Percentiles rank a stretch among this genome's conserved stretches.
phyloP scores from a whole-genome alignment of 371 early-diverging fungal species.

The Phascolomyces articulosus region DNA sequence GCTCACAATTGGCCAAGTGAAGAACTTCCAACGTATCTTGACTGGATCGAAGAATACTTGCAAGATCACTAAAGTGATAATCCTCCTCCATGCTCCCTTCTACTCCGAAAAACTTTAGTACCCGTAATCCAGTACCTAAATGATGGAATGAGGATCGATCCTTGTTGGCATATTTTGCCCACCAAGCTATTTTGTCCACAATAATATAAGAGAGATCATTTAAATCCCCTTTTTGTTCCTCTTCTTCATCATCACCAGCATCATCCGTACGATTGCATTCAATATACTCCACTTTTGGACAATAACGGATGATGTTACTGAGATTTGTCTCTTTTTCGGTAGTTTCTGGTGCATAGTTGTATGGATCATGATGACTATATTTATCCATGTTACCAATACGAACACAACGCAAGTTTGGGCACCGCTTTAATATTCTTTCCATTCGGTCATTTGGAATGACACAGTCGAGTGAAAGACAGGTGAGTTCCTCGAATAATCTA shows the following conservation, averaged over 20 bases:
- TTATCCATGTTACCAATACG: not conserved
- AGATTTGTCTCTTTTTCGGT: not conserved
- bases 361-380: too few relatives aligned
- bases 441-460: not conserved
- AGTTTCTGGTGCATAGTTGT: too few relatives aligned
- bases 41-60: not conserved
- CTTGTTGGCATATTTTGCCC: not conserved
- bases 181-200: too few relatives aligned
- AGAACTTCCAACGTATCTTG: not conserved
- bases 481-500: not conserved
- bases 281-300: not conserved
- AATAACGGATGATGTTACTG: not conserved
- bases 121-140: not conserved
- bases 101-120: not conserved
- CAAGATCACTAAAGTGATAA: not conserved
- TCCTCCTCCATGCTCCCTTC: not conserved
- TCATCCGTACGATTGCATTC: not conserved
- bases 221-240: not conserved
- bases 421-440: not conserved
- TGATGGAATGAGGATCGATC: not conserved
- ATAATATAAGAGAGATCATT: too few relatives aligned
- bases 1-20: not conserved
- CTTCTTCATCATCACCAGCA: not conserved
- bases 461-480: not conserved
- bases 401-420: not conserved